Percentiles rank a stretch among this genome's conserved stretches.
phyloP scores from a whole-genome alignment of 192 early-diverging fungal species.

The Thoreauomyces humboldtii region DNA sequence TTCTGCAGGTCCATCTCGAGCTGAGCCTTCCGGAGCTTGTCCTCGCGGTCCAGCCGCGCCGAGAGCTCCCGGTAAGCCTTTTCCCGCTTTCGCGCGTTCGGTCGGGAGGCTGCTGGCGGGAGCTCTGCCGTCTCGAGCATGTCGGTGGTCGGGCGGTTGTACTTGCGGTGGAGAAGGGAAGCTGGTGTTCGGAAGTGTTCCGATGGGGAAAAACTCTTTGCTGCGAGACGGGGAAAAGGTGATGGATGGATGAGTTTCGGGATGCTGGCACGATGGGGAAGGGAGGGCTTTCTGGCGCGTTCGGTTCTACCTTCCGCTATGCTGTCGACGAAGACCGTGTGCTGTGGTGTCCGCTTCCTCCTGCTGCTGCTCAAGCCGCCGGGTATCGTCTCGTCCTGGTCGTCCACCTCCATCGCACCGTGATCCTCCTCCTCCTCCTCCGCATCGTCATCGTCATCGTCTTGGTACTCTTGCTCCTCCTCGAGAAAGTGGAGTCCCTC shows the following conservation, averaged over 20 bases:
- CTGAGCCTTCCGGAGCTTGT: constrained; percentile 66
- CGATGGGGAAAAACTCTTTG: constrained; percentile 70
- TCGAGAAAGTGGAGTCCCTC: constrained; percentile 67
- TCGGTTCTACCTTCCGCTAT: constrained; percentile 38
- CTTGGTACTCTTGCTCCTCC: constrained; percentile 32
- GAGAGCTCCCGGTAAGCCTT: constrained; percentile 61
- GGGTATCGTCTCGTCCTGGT: too few species aligned
- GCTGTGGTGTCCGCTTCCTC: constrained; percentile 21
- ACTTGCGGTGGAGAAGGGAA: constrained; percentile 74
- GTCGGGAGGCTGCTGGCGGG: constrained; percentile 19
- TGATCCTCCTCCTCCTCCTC: constrained; percentile 13
- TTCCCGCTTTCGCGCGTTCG: constrained; percentile 29
- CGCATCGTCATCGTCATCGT: constrained; percentile 15
- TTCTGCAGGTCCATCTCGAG: constrained; percentile 78
- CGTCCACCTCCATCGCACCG: constrained; percentile 2
- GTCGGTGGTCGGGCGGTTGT: constrained; percentile 69
- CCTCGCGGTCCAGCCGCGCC: constrained; percentile 74
- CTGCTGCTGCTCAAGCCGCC: too few species aligned
- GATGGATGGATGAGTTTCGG: too few species aligned
- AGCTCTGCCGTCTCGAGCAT: constrained; percentile 49
- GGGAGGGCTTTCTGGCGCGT: not conserved
- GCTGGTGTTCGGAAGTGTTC: constrained; percentile 80
- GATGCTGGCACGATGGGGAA: too few species aligned
- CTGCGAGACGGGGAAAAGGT: constrained; percentile 30
- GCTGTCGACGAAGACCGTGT: constrained; percentile 51